Percentiles rank a stretch among this genome's conserved stretches.
phyloP scores from a whole-genome alignment of 805 yeast genomes.

The Nakazawaea siamensis region DNA sequence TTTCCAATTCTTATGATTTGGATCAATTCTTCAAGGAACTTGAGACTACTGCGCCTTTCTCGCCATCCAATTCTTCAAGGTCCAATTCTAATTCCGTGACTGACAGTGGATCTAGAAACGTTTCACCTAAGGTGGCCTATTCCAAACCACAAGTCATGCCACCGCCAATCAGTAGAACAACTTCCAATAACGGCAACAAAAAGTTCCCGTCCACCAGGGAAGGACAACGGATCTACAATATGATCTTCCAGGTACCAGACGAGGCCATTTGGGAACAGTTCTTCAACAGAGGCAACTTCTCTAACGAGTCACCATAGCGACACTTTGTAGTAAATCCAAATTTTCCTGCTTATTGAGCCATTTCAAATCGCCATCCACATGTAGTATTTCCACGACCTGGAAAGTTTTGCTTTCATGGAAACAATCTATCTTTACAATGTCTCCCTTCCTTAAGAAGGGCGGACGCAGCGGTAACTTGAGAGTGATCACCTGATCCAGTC shows the following conservation, averaged over 20 bases:
- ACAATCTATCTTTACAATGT: slow-evolving; percentile 11
- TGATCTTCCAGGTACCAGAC: slow-evolving; percentile 54
- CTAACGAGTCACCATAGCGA: too few relatives aligned
- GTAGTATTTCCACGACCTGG: slow-evolving; percentile 1
- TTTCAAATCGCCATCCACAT: slow-evolving; percentile 6
- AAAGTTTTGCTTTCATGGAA: slow-evolving; percentile 8
- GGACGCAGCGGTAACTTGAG: not conserved
- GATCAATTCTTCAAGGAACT: slow-evolving; percentile 42
- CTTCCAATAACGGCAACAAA: not conserved
- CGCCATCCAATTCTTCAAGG: slow-evolving; percentile 11
- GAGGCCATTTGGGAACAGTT: slow-evolving; percentile 67
- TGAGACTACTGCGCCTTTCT: slow-evolving; percentile 21
- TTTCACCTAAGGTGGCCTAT: not conserved
- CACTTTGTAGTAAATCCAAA: not conserved
- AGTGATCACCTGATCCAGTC: not conserved
- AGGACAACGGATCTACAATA: slow-evolving; percentile 48
- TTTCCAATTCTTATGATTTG: slow-evolving; percentile 27
- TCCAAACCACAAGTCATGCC: not conserved
- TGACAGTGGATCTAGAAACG: not conserved
- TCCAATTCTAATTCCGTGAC: not conserved
- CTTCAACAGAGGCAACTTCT: slow-evolving; percentile 27
- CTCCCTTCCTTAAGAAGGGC: slow-evolving; percentile 4
- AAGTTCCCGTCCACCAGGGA: slow-evolving; percentile 25
- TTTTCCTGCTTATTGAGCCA: slow-evolving; percentile 3
- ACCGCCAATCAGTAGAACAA: slow-evolving; percentile 4